A percentile compares a stretch with the other conserved stretches of the same genome.
Evolutionary conservation across 23 red algal species (phyloP).

Genomic region (Gracilaria domingensis): DNA sequence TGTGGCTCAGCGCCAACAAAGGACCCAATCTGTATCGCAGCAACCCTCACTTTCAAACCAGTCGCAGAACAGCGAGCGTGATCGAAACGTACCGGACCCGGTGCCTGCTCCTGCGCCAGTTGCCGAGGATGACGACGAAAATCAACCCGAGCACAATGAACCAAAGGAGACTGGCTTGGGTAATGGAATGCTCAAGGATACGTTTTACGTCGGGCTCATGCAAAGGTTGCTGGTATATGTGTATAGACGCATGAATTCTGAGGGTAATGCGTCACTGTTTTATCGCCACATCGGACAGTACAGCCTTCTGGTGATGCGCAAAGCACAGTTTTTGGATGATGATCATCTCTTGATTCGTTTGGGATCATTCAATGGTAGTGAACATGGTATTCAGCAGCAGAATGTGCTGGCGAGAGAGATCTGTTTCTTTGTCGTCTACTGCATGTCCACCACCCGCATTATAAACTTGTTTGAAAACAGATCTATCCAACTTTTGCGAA

Average conservation of each 20-base stretch:
- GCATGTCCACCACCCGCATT: conserved; percentile 54
- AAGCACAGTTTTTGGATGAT: conserved; percentile 85
- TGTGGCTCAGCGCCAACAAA: background rate
- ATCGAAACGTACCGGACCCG: background rate
- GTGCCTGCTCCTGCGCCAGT: too few species aligned
- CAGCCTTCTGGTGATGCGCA: conserved; percentile 72
- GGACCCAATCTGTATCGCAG: background rate
- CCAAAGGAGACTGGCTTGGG: conserved; percentile 78
- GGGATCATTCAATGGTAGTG: conserved; percentile 50
- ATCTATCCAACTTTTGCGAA: conserved; percentile 41
- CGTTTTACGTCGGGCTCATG: conserved; percentile 79
- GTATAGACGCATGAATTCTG: conserved; percentile 31
- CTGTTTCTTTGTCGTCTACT: conserved; percentile 75
- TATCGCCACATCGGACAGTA: conserved; percentile 55
- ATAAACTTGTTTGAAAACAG: conserved; percentile 71
- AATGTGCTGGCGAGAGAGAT: conserved; percentile 13
- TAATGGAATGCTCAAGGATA: conserved; percentile 43
- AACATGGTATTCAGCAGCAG: background rate
- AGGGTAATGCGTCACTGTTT: conserved; percentile 51
- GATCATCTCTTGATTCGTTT: conserved; percentile 76
- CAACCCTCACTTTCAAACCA: background rate
- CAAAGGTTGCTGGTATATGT: conserved; percentile 84
- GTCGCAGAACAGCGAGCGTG: background rate
- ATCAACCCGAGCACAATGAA: background rate
- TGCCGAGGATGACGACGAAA: conserved; percentile 9